Conservation (phyloP, 2,329 filamentous ascomycete genomes). For the Apiospora aurea region DNA sequence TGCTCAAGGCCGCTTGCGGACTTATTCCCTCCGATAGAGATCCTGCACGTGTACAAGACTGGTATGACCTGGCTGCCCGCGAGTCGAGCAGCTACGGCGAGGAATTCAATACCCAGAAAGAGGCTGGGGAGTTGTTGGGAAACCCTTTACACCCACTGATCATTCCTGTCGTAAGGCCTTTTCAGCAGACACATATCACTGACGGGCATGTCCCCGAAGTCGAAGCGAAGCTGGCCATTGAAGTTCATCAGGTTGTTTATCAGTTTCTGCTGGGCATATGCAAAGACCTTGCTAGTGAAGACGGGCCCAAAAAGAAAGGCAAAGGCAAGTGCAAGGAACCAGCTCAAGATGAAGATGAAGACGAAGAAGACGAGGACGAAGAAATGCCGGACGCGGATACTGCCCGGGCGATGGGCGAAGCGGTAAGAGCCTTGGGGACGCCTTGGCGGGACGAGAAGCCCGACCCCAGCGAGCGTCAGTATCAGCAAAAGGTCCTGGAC, state of each 20-base stretch:
- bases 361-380: neutral
- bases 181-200: accelerated
- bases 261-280: neutral
- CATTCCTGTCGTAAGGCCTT: neutral
- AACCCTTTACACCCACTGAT: no score
- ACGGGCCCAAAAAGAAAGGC: neutral
- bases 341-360: neutral
- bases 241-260: neutral
- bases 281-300: neutral
- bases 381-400: neutral
- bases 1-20: neutral
- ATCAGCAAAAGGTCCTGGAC: neutral
- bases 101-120: neutral
- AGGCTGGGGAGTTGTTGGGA: neutral
- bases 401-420: neutral
- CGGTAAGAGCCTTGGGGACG: neutral
- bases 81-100: neutral
- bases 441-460: neutral
- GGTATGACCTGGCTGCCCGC: neutral
- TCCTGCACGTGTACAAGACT: neutral
- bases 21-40: neutral
- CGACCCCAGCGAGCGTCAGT: neutral
- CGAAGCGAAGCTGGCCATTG: neutral
- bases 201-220: neutral
- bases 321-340: neutral